These are phyloP conservation scores for Saccharomycopsis synnaedendra DNA, from an alignment of 805 yeast genomes.

Conservation along the genomic window DNA sequence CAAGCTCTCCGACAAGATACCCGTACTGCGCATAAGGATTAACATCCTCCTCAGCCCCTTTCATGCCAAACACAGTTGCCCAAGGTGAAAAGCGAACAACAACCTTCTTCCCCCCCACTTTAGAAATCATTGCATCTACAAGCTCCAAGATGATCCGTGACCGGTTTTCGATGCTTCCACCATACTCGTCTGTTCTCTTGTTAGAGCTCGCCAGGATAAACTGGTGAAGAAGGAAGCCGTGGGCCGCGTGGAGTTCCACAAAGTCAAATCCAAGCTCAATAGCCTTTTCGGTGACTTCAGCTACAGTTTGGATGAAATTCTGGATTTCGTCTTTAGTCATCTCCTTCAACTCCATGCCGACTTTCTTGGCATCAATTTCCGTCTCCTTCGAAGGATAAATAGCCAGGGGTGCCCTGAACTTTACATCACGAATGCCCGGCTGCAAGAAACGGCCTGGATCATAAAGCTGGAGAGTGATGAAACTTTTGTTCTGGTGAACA, in stretches of 20 bases:
- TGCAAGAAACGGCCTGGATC: constrained; percentile 34
- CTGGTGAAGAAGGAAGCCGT: constrained; percentile 43
- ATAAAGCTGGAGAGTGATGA: constrained; percentile 41
- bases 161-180: constrained; percentile 52
- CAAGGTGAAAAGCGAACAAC: constrained; percentile 41
- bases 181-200: constrained; percentile 49
- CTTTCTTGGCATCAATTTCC: constrained; percentile 25
- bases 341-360: constrained; percentile 23
- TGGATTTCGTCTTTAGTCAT: constrained; percentile 32
- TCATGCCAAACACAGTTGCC: constrained; percentile 28
- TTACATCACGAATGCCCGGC: constrained; percentile 26
- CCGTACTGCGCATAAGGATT: constrained; percentile 28
- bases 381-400: constrained; percentile 26
- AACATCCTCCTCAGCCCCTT: constrained; percentile 25
- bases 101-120: constrained; percentile 35
- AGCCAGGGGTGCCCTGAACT: constrained; percentile 30
- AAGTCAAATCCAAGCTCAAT: constrained; percentile 44
- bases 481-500: constrained; percentile 40
- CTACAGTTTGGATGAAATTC: constrained; percentile 30
- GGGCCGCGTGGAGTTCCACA: constrained; percentile 53
- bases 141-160: constrained; percentile 37
- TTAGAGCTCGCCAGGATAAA: constrained; percentile 38
- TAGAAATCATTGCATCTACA: constrained; percentile 35
- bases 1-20: constrained; percentile 15
- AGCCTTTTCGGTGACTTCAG: constrained; percentile 37